Percentiles rank a stretch among this genome's conserved stretches.
These are phyloP conservation scores for Daldinia decipiens DNA, from an alignment of 495 filamentous ascomycete genomes.

Conservation along the genomic window DNA sequence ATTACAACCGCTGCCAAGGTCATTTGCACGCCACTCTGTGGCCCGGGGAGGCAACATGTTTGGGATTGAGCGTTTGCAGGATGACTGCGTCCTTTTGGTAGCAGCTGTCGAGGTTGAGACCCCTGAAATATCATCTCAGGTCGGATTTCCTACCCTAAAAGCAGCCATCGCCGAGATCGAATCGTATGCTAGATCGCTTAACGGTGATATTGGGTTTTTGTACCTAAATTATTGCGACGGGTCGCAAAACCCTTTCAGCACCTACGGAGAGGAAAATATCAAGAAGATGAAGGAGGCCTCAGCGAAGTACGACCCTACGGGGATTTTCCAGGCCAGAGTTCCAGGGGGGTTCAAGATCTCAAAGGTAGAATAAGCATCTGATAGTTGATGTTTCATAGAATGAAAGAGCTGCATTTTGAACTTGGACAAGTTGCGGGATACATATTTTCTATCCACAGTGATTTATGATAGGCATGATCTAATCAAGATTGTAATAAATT, in stretches of 20 bases:
- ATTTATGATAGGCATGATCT: neutral
- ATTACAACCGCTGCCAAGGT: slow-evolving; percentile 59
- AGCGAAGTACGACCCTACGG: slow-evolving; percentile 60
- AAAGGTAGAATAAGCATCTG: slow-evolving; percentile 8
- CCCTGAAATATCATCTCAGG: slow-evolving; percentile 24
- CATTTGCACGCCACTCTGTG: slow-evolving; percentile 53
- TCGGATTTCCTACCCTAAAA: neutral
- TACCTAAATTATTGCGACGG: slow-evolving; percentile 56
- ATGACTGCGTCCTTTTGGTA: slow-evolving; percentile 43
- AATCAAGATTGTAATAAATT: neutral
- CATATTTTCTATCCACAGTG: neutral
- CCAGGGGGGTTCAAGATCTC: slow-evolving; percentile 44
- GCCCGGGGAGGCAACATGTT: slow-evolving; percentile 65
- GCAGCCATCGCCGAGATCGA: slow-evolving; percentile 13
- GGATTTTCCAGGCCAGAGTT: slow-evolving; percentile 57
- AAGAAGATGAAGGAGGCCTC: slow-evolving; percentile 50
- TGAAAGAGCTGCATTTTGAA: neutral
- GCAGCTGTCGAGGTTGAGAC: slow-evolving; percentile 30
- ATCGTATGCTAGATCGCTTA: slow-evolving; percentile 16
- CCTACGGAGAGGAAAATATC: slow-evolving; percentile 60
- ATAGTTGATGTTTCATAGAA: neutral
- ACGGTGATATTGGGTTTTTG: slow-evolving; percentile 11
- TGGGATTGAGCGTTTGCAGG: slow-evolving; percentile 55
- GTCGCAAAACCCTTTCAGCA: slow-evolving; percentile 54
- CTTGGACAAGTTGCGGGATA: neutral